Evolutionary conservation across 495 filamentous ascomycete genomes (phyloP), one percentile per base, ranked within the genome.

Genomic region (Podospora australis): DNA sequence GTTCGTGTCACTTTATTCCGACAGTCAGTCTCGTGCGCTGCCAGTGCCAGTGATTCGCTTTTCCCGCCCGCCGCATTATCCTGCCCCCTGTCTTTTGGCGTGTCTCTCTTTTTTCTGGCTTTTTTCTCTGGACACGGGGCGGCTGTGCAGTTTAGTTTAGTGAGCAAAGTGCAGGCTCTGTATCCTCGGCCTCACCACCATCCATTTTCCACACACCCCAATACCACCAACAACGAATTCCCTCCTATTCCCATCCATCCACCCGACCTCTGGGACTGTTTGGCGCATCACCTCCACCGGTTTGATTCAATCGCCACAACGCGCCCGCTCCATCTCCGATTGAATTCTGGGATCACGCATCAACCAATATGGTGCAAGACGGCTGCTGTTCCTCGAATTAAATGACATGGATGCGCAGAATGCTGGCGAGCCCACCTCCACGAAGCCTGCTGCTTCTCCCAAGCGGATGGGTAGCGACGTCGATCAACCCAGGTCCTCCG

Each of bases 391-490:
- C 55, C 63, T 64, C 57, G 60, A 73, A 73, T 70, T 72, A 71
- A 72, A 73, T 76, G 71, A 71, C 67, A 76, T 76, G 72, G 72
- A 76, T 74, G 71, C 72, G 72, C 72, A 74, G 67, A 76, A 76
- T 76, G 72, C 70, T 73, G 70, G 70, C 68, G 72, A 74, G 72
- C 68, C 70, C 70, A 66, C 72, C 66, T 70, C 63, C 66, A 70
- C 67, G 69, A 76, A 71, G 72, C 69, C 69, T 63, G 60, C 66
- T 60, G 71, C 69, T 71, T 72, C 69, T 58, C 64, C 68, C 45
- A 71, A 69, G 62, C 68, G 67, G 63, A 64, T 64, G 62, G 65
- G 60, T 46, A 56, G 50, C 58, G 70, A 72, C 52, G 44, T 62
- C 58, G 68, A 73, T 25, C 60, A 62, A 53, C 44, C 60, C 44